Base-by-base conservation (phyloP, 768 basidiomycete species). In the Gloeophyllum trabeum region DNA sequence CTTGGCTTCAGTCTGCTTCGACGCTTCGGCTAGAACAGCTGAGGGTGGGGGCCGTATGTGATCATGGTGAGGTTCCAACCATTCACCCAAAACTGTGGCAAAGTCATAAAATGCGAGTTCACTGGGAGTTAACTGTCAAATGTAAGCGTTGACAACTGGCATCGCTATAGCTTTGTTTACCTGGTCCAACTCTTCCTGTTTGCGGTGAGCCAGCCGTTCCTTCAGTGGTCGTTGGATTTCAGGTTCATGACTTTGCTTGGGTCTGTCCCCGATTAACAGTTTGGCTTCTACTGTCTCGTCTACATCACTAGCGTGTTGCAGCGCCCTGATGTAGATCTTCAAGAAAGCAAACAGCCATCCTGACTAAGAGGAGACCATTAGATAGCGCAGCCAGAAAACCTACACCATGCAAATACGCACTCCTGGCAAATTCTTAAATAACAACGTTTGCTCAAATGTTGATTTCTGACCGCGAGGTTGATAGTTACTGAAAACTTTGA, bases 271-370 rank as follows among this genome's bases (percentile, higher is more conserved):
- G 44, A 86, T 79, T 32, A 88, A 65, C 7, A 88, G 66, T 51
- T 85, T 88, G 51, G 87, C 84, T 58, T 89, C 84, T 0, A 85
- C 81, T 1, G 70, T 76, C 47, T 86, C 81, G 51, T 88, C 81
- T 35, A 89, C 63, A 51, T 90, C 85, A 49, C 83, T 85, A 23
- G 79, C 81, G 56, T 81, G 76, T 50, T 84, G 79, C 58, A 88
- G 74, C 39, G 76, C 75, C 42, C 78, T 69, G 50, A 89, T 83
- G 50, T 92, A 93, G 19, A 81, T 62, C 53, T 82, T 80, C 39
- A 90, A 61, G 62, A 86, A 82, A 6, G 71, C 63, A 49, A 62
- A 65, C 14, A 91, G 59, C 88, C 88, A 93, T 12, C 76, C 74
- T 48, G 65, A 62, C 87, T 91, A 45, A n/a, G 10, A 43, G 24